phyloP scores from a whole-genome alignment of 2,329 filamentous ascomycete species.

The Ascochyta rabiei region DNA sequence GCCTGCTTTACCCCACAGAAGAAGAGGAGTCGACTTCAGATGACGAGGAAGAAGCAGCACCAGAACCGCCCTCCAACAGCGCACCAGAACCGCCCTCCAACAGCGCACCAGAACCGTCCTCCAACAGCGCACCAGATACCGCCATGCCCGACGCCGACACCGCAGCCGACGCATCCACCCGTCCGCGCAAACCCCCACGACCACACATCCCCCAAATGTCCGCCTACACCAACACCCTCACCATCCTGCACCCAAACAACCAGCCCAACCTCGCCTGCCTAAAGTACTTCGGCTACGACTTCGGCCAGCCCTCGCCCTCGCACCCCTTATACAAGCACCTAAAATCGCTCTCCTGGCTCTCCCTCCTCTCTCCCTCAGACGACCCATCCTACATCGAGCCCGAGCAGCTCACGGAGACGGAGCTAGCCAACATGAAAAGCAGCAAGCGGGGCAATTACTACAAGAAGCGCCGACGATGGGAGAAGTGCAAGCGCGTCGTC shows the following conservation, averaged over 20 bases:
- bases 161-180: conserved; percentile 30
- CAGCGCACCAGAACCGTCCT: conserved; percentile 2
- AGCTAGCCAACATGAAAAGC: conserved; percentile 74
- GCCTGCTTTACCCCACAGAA: conserved; percentile 67
- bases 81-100: conserved; percentile 15
- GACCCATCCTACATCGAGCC: conserved; percentile 79
- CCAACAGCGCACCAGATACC: conserved; percentile 14
- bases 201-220: conserved; percentile 62
- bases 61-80: conserved; percentile 4
- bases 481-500: conserved; percentile 72
- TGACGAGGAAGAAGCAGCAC: conserved; percentile 12
- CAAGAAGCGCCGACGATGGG: conserved; percentile 86
- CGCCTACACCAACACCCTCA: conserved; percentile 75
- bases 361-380: conserved; percentile 76
- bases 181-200: conserved; percentile 36
- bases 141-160: conserved; percentile 28
- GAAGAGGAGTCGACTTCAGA: conserved; percentile 40
- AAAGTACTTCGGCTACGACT: conserved; percentile 87
- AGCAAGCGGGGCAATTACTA: conserved; percentile 84
- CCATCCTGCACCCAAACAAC: conserved; percentile 78
- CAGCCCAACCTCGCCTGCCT: conserved; percentile 88
- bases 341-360: conserved; percentile 87
- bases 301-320: conserved; percentile 62
- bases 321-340: conserved; percentile 86
- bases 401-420: conserved; percentile 62